These are phyloP conservation scores for Fusarium sarcochroum DNA, from an alignment of 2,329 filamentous ascomycete species.

Conservation along the genomic window DNA sequence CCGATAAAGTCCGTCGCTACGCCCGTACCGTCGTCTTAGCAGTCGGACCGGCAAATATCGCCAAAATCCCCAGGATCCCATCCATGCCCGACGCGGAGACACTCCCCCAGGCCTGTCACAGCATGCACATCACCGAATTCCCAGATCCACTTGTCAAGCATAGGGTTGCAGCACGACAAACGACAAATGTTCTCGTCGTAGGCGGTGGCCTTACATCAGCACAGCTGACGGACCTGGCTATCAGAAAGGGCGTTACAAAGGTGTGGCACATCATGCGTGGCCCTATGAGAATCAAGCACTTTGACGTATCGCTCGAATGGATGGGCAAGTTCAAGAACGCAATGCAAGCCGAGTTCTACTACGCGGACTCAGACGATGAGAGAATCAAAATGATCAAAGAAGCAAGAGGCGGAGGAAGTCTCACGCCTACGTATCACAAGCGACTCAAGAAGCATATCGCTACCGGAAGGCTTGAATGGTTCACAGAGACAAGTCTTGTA, in stretches of 20 bases:
- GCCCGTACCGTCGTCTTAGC: slow-evolving; percentile 77
- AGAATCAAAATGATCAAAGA: slow-evolving; percentile 74
- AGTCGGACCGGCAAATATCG: slow-evolving; percentile 76
- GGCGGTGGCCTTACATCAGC: slow-evolving; percentile 84
- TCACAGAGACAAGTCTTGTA: slow-evolving; percentile 69
- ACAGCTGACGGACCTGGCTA: slow-evolving; percentile 77
- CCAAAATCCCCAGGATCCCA: slow-evolving; percentile 60
- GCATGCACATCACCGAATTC: slow-evolving; percentile 72
- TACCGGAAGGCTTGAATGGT: slow-evolving; percentile 66
- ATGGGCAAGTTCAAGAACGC: slow-evolving; percentile 86
- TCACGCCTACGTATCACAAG: slow-evolving; percentile 78
- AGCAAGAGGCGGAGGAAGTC: slow-evolving; percentile 82
- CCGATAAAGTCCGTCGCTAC: slow-evolving; percentile 67
- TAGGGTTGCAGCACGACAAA: slow-evolving; percentile 64
- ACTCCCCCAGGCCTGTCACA: slow-evolving; percentile 69
- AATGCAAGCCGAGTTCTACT: slow-evolving; percentile 83
- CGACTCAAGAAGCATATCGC: slow-evolving; percentile 73
- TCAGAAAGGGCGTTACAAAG: slow-evolving; percentile 74
- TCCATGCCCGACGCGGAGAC: slow-evolving; percentile 48
- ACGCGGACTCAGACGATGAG: slow-evolving; percentile 78
- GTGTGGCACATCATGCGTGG: slow-evolving; percentile 80
- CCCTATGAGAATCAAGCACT: slow-evolving; percentile 75
- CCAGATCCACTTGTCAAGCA: slow-evolving; percentile 66
- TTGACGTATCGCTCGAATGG: slow-evolving; percentile 83
- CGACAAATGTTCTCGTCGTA: slow-evolving; percentile 78